phyloP scores from a whole-genome alignment of 2,329 filamentous ascomycete species.

The Phaeosphaeriaceae sp. region DNA sequence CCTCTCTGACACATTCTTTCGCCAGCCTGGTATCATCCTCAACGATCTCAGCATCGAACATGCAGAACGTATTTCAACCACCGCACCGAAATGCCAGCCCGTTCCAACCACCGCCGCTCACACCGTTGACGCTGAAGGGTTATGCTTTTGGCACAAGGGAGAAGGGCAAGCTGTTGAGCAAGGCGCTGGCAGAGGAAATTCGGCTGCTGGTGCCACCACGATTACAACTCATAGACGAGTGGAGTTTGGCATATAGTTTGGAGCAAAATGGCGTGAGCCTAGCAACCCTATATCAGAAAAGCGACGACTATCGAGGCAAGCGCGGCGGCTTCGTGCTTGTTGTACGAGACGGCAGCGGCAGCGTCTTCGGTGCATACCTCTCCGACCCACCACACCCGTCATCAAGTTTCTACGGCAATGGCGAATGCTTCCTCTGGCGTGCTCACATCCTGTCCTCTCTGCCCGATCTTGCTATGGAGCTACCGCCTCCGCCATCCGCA shows the following conservation, averaged over 20 bases:
- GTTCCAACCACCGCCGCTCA: slow-evolving; percentile 87
- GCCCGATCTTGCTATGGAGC: slow-evolving; percentile 54
- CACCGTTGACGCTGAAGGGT: slow-evolving; percentile 76
- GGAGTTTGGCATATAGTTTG: slow-evolving; percentile 86
- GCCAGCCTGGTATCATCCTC: slow-evolving; percentile 46
- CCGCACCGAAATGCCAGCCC: slow-evolving; percentile 73
- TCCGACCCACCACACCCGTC: slow-evolving; percentile 85
- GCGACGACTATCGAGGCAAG: slow-evolving; percentile 70
- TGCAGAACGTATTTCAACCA: slow-evolving; percentile 68
- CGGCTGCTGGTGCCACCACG: slow-evolving; percentile 86
- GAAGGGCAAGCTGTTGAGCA: slow-evolving; percentile 72
- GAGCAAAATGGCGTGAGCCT: slow-evolving; percentile 92
- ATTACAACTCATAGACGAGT: slow-evolving; percentile 85
- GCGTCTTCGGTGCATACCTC: slow-evolving; percentile 92
- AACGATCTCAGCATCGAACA: slow-evolving; percentile 41
- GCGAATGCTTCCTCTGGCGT: slow-evolving; percentile 94
- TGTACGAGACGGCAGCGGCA: slow-evolving; percentile 77
- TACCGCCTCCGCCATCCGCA: slow-evolving; percentile 74
- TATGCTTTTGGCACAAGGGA: slow-evolving; percentile 68
- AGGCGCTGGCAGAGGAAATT: slow-evolving; percentile 88
- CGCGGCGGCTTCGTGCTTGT: slow-evolving; percentile 90
- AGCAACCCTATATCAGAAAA: slow-evolving; percentile 83
- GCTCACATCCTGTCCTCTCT: slow-evolving; percentile 70
- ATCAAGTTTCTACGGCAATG: slow-evolving; percentile 90
- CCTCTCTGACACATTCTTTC: slow-evolving; percentile 38